Evolutionary conservation across 23 red algal genomes (phyloP).

Genomic region (Gracilaria gracilis): DNA sequence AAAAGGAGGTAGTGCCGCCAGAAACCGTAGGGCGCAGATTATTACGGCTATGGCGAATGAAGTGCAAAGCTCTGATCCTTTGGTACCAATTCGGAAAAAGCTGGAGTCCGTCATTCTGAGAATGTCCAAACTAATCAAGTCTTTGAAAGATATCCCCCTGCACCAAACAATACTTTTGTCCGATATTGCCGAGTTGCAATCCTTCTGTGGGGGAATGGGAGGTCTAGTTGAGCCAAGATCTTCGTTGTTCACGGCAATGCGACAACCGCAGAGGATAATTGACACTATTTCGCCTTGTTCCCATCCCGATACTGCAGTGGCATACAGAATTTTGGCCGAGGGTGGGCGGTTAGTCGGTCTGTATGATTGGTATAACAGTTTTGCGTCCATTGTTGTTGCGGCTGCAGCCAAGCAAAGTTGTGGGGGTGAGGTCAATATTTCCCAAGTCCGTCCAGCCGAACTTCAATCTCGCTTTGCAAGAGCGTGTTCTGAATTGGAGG

Average conservation of each 20-base stretch:
- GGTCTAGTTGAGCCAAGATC: constrained; percentile 37
- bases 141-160: constrained; percentile 23
- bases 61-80: constrained; percentile 23
- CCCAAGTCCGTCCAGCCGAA: constrained; percentile 33
- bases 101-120: constrained; percentile 12
- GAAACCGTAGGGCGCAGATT: not conserved
- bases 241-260: constrained; percentile 54
- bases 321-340: constrained; percentile 52
- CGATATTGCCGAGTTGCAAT: constrained; percentile 23
- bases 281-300: not conserved
- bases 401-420: not conserved
- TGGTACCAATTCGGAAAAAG: constrained; percentile 20
- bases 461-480: constrained; percentile 54
- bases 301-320: constrained; percentile 21
- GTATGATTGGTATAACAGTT: constrained; percentile 68
- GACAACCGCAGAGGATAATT: constrained; percentile 22
- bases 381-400: constrained; percentile 37
- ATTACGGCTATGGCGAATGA: constrained; percentile 7
- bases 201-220: constrained; percentile 49
- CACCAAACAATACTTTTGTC: constrained; percentile 35
- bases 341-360: constrained; percentile 54
- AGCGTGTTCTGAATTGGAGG: constrained; percentile 59
- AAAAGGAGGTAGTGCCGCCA: constrained; percentile 14
- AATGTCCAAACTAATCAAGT: not conserved
- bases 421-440: constrained; percentile 17